Conservation (phyloP, 805 yeast species). For the Wickerhamiella australiensis region DNA sequence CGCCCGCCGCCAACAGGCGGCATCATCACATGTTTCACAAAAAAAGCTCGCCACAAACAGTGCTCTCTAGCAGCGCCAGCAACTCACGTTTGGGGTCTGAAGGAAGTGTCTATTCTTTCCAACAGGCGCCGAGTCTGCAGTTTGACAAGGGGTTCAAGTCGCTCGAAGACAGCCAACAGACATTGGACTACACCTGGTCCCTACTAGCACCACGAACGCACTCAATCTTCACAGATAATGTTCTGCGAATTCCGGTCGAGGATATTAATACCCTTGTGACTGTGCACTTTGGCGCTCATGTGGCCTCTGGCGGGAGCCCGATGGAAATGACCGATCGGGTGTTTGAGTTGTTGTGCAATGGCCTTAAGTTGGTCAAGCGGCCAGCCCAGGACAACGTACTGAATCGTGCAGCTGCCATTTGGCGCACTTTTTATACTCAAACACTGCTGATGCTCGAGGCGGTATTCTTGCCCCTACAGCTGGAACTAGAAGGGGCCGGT, state of each 20-base stretch:
- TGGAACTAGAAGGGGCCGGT: slow-evolving; percentile 37
- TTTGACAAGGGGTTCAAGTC: slow-evolving; percentile 20
- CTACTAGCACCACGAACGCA: slow-evolving; percentile 33
- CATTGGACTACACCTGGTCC: slow-evolving; percentile 40
- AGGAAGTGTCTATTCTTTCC: slow-evolving; percentile 33
- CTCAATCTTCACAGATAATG: slow-evolving; percentile 40
- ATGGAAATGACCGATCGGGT: slow-evolving; percentile 35
- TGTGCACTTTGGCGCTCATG: slow-evolving; percentile 31
- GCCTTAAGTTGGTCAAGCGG: slow-evolving; percentile 26
- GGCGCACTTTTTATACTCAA: slow-evolving; percentile 47
- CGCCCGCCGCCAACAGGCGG: slow-evolving; percentile 22
- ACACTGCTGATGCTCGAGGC: slow-evolving; percentile 50
- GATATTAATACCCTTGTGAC: slow-evolving; percentile 41
- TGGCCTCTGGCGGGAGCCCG: slow-evolving; percentile 30
- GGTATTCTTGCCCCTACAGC: slow-evolving; percentile 47
- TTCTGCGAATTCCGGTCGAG: slow-evolving; percentile 42
- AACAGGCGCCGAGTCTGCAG: slow-evolving; percentile 18
- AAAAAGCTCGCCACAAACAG: slow-evolving; percentile 29
- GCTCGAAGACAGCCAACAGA: slow-evolving; percentile 28
- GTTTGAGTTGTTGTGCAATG: slow-evolving; percentile 34
- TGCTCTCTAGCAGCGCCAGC: slow-evolving; percentile 34
- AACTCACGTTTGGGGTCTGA: slow-evolving; percentile 33
- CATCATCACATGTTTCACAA: slow-evolving; percentile 31
- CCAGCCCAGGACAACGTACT: slow-evolving; percentile 22
- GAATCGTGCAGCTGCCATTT: slow-evolving; percentile 31